phyloP scores from a whole-genome alignment of 1,284 basidiomycete species.

The Pyrrhoderma noxium region DNA sequence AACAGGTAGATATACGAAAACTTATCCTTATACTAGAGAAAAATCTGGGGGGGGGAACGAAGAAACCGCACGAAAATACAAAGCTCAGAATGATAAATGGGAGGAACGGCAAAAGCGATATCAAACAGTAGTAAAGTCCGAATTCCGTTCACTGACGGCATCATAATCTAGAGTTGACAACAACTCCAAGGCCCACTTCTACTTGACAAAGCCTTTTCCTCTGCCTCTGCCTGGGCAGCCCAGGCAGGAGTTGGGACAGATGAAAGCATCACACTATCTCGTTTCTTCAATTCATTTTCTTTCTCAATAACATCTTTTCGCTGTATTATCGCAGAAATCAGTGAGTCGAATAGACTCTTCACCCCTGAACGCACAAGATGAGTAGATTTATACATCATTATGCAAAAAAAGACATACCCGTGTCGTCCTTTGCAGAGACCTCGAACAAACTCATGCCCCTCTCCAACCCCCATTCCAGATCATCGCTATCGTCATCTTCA shows the following conservation, averaged over 20 bases:
- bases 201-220: constrained; percentile 55
- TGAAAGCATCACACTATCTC: constrained; percentile 72
- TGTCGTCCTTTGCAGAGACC: constrained; percentile 78
- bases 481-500: constrained; percentile 43
- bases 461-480: constrained; percentile 65
- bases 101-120: neutral
- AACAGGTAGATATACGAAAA: neutral
- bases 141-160: too few species aligned
- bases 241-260: constrained; percentile 56
- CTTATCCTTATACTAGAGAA: neutral
- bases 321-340: constrained; percentile 71
- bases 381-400: too few species aligned
- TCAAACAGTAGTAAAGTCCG: too few species aligned
- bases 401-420: constrained; percentile 37
- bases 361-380: constrained; percentile 45
- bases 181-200: constrained; percentile 55
- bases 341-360: constrained; percentile 62
- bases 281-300: constrained; percentile 68
- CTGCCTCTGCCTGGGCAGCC: constrained; percentile 73
- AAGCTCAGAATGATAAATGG: neutral
- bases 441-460: constrained; percentile 80
- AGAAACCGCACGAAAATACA: neutral
- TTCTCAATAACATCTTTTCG: constrained; percentile 70
- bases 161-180: constrained; percentile 34
- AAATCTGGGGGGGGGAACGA: neutral